Base-by-base conservation (phyloP, 208 protist species). In the Trypanosoma avium region DNA sequence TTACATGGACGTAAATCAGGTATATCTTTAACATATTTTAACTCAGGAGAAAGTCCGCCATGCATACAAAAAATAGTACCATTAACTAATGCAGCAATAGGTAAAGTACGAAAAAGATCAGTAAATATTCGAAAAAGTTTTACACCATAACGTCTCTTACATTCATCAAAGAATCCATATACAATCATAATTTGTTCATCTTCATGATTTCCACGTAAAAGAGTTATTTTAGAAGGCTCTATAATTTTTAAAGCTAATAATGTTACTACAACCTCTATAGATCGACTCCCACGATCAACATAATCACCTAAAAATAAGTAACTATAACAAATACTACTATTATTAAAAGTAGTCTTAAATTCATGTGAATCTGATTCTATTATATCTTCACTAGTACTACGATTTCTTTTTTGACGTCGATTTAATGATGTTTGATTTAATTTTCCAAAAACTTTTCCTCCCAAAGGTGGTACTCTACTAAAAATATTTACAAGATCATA, bases 151-250 rank as follows among this genome's bases (percentile, higher is more conserved):
- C 98, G 79, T 15, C 97, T 79, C 68, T 99, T 99, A 73, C 97
- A 99, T 66, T 99, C 98, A 59, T 99, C 98, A 71, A 99, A 99
- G 73, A 99, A 99, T 17, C 99, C 99, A 74, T 99, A 99, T 22
- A 99, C 91, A 47, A 97, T 68, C 81, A 99, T 99, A 68, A 99
- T 99, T 24, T 92, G 95, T 22, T 98, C 98, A 69, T 98, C 99
- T 73, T 99, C 98, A 67, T 99, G 98, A 74, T 99, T 99, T 21
- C 99, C 99, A 24, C 99, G 84, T 1, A 99, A 81, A 53, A 99
- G 84, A 59, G 97, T 99, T 67, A 99, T 97, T 61, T 98, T 98
- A 42, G 94, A 80, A 9, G 97, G 97, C 48, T 97, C 98, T 64
- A 98, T 94, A 52, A 98, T 97, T 65, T 99, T 99, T 68, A 98